These are phyloP conservation scores for Trametopsis cervina DNA, from an alignment of 768 basidiomycete genomes.

Conservation along the genomic window DNA sequence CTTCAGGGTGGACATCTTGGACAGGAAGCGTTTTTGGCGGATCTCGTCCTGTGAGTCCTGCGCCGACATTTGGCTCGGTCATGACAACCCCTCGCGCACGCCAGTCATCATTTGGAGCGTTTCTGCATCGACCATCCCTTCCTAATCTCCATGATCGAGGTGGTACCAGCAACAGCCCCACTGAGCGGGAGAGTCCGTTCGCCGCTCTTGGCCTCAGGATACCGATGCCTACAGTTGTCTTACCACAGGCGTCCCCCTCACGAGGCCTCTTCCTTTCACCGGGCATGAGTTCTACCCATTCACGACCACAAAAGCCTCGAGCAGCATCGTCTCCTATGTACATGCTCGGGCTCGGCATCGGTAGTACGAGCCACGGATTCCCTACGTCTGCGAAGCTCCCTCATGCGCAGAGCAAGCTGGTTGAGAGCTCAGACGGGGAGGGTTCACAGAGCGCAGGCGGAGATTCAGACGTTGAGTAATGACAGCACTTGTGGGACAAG, in stretches of 20 bases:
- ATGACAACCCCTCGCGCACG: slow-evolving; percentile 59
- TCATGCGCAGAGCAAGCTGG: slow-evolving; percentile 7
- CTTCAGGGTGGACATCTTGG: slow-evolving; percentile 41
- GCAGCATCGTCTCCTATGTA: slow-evolving; percentile 50
- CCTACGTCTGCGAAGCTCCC: slow-evolving; percentile 4
- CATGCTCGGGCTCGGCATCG: slow-evolving; percentile 50
- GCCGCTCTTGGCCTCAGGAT: slow-evolving; percentile 44
- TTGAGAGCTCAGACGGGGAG: slow-evolving; percentile 1
- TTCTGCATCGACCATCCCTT: slow-evolving; percentile 9
- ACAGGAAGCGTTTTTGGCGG: slow-evolving; percentile 44
- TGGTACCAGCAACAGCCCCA: background rate
- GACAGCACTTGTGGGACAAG: background rate
- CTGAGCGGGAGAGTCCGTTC: slow-evolving; percentile 31
- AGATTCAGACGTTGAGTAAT: slow-evolving; percentile 16
- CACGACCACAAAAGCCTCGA: slow-evolving; percentile 37
- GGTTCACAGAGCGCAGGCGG: slow-evolving; percentile 1
- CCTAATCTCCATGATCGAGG: background rate
- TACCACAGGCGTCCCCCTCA: slow-evolving; percentile 4
- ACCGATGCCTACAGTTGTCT: slow-evolving; percentile 45
- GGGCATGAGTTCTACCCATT: slow-evolving; percentile 17
- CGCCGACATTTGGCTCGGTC: slow-evolving; percentile 63
- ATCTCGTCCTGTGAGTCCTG: slow-evolving; percentile 34
- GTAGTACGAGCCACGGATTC: slow-evolving; percentile 27
- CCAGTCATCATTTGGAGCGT: slow-evolving; percentile 35
- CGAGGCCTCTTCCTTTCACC: slow-evolving; percentile 13